phyloP scores from a whole-genome alignment of 2,329 filamentous ascomycete species.

The Neofusicoccum kwambonambiense region DNA sequence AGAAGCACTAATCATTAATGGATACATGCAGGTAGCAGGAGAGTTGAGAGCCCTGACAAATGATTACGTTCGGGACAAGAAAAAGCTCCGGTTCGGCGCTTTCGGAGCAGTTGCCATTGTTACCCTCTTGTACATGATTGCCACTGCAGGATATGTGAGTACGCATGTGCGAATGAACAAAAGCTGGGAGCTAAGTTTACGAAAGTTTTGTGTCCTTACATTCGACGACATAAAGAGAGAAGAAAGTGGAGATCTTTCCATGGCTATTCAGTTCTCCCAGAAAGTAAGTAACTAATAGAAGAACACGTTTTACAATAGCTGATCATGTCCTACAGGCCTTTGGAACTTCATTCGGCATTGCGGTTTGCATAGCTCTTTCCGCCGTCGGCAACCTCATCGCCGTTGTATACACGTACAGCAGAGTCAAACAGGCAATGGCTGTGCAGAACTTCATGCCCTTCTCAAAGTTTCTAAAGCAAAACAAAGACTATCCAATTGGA shows the following conservation, averaged over 20 bases:
- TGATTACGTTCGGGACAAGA: background rate
- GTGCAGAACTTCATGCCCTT: slow-evolving; percentile 19
- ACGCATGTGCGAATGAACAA: background rate
- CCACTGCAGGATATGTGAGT: slow-evolving; percentile 39
- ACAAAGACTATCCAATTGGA: slow-evolving; percentile 9
- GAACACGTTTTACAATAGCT: too few relatives aligned
- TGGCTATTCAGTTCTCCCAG: background rate
- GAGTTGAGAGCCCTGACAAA: background rate
- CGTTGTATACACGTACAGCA: slow-evolving; percentile 14
- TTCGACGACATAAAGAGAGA: background rate
- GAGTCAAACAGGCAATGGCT: slow-evolving; percentile 21
- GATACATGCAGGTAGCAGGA: background rate
- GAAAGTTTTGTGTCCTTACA: slow-evolving; percentile 17
- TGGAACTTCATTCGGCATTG: slow-evolving; percentile 9
- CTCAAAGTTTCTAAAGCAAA: slow-evolving; percentile 10
- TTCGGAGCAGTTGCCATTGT: slow-evolving; percentile 34
- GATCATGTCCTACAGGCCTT: background rate
- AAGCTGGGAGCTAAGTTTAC: slow-evolving; percentile 1
- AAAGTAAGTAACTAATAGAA: background rate
- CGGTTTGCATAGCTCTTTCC: slow-evolving; percentile 20
- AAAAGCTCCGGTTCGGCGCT: slow-evolving; percentile 24
- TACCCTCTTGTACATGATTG: slow-evolving; percentile 39
- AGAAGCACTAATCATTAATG: background rate
- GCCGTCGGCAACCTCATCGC: slow-evolving; percentile 20
- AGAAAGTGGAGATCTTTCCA: background rate